Evolutionary conservation across 2,329 filamentous ascomycete genomes (phyloP).

Genomic region (Escovopsis sp.): DNA sequence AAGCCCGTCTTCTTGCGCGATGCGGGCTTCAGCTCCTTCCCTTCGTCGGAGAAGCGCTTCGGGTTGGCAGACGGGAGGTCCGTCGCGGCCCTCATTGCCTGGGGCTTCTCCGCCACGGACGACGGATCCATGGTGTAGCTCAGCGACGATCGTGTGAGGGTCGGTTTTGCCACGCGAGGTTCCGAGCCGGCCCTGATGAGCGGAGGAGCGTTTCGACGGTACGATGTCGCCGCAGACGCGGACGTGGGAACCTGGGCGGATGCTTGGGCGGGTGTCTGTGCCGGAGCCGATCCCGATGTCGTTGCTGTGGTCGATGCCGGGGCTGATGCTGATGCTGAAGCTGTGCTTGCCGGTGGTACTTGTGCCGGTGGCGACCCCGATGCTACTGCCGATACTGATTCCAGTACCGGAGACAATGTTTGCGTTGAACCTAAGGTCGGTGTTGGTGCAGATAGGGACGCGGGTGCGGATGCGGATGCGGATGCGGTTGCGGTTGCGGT

Average conservation of each 20-base stretch:
- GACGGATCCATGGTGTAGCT: slow-evolving; percentile 30
- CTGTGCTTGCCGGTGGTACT: no score
- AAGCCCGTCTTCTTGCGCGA: slow-evolving; percentile 78
- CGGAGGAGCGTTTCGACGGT: slow-evolving; percentile 15
- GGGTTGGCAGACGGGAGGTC: slow-evolving; percentile 34
- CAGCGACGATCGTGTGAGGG: slow-evolving; percentile 43
- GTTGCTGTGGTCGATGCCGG: slow-evolving; percentile 6
- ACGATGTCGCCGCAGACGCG: slow-evolving; percentile 11
- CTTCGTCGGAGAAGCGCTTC: slow-evolving; percentile 71
- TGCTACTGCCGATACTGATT: no score
- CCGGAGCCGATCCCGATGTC: slow-evolving; percentile 8
- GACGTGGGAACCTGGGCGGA: slow-evolving; percentile 4
- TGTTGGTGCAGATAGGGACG: no score
- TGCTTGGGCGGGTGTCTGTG: slow-evolving; percentile 6
- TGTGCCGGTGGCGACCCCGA: no score
- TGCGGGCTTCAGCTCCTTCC: slow-evolving; percentile 43
- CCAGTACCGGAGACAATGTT: no score
- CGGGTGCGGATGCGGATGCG: no score
- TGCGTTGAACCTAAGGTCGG: no score
- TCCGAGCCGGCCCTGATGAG: slow-evolving; percentile 38
- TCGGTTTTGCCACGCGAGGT: slow-evolving; percentile 33
- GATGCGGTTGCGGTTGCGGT: no score
- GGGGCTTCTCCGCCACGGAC: slow-evolving; percentile 21
- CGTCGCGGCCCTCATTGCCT: slow-evolving; percentile 14
- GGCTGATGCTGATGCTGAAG: no score